Evolutionary conservation across 768 basidiomycete genomes (phyloP), one percentile per base, ranked within the genome.

Genomic region (Austroboletus festivus): DNA sequence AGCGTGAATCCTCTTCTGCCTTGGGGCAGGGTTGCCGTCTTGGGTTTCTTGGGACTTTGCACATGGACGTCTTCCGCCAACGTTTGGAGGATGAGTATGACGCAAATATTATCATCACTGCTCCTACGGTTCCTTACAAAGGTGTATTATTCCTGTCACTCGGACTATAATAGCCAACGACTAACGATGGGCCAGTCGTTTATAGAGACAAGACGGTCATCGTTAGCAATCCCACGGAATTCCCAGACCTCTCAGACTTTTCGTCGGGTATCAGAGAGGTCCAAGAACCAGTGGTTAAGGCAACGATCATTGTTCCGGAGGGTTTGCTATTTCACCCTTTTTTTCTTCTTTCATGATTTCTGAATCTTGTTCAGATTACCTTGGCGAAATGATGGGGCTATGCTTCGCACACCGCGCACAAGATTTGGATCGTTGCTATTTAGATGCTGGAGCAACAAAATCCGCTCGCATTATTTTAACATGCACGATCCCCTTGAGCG

Each of bases 11-110:
- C 0, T 98, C 95, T 0, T 82, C 89, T 5, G 96, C 96, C 10
- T 77, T 99, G 10, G 94, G 95, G 1, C 94, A 96, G 71, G 96
- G 96, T 8, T 92, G 86, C 63, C 81, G 96, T 38, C 79, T 99
- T 6, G 96, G 96, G 0, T 99, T 98, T 67, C 76, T 97, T 10
- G 96, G 96, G 1, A 91, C 93, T 5, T 70, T 99, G 49, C 96
- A 99, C 63, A 93, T 98, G 90, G 90, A 95, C 58, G 89, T 94
- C 33, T 92, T 93, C 68, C 85, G 93, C 19, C 96, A 99, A 64
- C 81, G 96, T 13, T 73, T 99, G 4, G 96, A 98, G 68, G 96
- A 99, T 58, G 96, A 99, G 65, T 93, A 96, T 57, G 85, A 92
- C 49, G 89, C 93, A 26, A 93, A 88, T 60, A 84, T 98, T 48